These are phyloP conservation scores for Endocarpon pusillum DNA, from an alignment of 495 filamentous ascomycete genomes.

Conservation along the genomic window DNA sequence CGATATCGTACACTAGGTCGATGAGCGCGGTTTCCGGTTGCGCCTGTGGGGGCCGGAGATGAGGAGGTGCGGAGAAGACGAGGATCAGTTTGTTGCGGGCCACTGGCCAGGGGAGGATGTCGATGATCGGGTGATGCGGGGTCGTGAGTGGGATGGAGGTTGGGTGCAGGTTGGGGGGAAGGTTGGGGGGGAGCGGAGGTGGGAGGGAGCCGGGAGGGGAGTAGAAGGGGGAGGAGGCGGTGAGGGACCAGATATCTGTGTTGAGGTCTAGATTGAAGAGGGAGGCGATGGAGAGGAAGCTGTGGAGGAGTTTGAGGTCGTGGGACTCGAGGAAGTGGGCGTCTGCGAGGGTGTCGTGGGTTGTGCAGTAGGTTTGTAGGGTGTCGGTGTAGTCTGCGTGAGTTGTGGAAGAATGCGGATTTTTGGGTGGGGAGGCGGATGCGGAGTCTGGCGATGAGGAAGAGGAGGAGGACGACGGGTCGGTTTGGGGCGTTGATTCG, in stretches of 20 bases:
- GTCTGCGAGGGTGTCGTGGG: constrained; percentile 17
- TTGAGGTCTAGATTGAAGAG: constrained; percentile 12
- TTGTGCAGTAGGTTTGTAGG: constrained; percentile 11
- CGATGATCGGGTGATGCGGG: constrained; percentile 32
- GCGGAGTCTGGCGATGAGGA: too few relatives aligned
- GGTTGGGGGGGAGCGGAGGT: constrained; percentile 14
- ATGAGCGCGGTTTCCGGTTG: constrained; percentile 21
- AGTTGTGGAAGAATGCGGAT: too few relatives aligned
- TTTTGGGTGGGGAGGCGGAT: too few relatives aligned
- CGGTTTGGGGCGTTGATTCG: too few relatives aligned
- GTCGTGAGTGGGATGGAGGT: constrained; percentile 14
- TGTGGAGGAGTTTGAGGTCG: constrained; percentile 13
- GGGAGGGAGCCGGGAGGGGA: not conserved
- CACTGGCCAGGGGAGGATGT: constrained; percentile 32
- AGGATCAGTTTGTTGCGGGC: constrained; percentile 27
- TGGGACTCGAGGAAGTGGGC: constrained; percentile 14
- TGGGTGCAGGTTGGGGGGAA: constrained; percentile 16
- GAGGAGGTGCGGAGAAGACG: constrained; percentile 21
- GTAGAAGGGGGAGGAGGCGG: constrained; percentile 15
- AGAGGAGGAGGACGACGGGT: too few relatives aligned
- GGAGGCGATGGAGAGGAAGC: constrained; percentile 12
- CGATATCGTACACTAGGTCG: constrained; percentile 28
- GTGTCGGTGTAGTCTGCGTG: constrained; percentile 5
- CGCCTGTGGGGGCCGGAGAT: constrained; percentile 20
- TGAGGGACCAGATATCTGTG: constrained; percentile 15